A percentile compares a stretch with the other conserved stretches of the same genome.
phyloP scores from a whole-genome alignment of 768 basidiomycete species.

The Tremella yokohamensis region DNA sequence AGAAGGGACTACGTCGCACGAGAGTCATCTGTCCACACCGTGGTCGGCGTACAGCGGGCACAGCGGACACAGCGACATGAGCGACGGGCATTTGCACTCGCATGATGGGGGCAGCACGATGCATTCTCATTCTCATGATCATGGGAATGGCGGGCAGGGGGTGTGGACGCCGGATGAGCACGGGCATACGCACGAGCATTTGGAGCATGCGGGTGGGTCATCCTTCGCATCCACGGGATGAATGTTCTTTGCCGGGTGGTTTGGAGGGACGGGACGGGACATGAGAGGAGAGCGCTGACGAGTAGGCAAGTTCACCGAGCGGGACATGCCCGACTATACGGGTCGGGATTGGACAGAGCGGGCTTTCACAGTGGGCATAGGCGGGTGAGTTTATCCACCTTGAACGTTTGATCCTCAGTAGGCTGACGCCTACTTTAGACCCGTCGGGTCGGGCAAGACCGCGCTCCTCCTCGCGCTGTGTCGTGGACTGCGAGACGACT shows the following conservation, averaged over 20 bases:
- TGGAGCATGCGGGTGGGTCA: constrained; percentile 75
- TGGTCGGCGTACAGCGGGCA: not conserved
- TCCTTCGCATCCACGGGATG: not conserved
- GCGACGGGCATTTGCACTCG: constrained; percentile 55
- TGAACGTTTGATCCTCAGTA: not conserved
- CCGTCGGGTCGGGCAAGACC: constrained; percentile 97
- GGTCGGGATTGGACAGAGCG: constrained; percentile 81
- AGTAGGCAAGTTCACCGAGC: constrained; percentile 82
- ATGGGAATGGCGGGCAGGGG: constrained; percentile 47
- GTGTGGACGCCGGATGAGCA: constrained; percentile 62
- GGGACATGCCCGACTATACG: constrained; percentile 86
- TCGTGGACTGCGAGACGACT: constrained; percentile 69
- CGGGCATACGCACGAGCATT: constrained; percentile 90
- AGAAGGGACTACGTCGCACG: too few species aligned
- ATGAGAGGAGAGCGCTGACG: not conserved
- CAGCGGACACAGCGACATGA: not conserved
- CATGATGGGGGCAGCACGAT: constrained; percentile 55
- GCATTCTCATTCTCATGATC: constrained; percentile 26
- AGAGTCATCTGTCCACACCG: not conserved
- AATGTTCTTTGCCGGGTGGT: not conserved
- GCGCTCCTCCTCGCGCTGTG: constrained; percentile 89
- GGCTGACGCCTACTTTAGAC: constrained; percentile 55
- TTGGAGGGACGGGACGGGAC: not conserved
- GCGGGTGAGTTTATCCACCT: constrained; percentile 63
- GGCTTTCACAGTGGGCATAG: constrained; percentile 96